Evolutionary conservation across 495 filamentous ascomycete genomes (phyloP).

Genomic region (Neurospora intermedia): DNA sequence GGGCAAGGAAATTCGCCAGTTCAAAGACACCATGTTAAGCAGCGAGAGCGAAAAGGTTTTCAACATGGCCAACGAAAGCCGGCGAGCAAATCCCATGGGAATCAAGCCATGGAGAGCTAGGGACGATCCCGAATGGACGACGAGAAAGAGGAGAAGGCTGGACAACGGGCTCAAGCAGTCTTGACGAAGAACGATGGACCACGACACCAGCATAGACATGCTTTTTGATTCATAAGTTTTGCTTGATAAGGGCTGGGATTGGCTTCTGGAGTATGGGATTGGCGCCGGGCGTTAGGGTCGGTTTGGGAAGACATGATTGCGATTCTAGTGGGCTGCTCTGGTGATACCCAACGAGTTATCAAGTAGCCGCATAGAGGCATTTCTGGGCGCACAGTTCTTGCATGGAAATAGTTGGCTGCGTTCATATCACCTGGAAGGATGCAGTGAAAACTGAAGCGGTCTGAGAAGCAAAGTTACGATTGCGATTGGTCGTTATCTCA

Average conservation of each 20-base stretch:
- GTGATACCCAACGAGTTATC: background rate
- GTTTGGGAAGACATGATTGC: background rate
- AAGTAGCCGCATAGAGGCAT: background rate
- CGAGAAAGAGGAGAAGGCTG: background rate
- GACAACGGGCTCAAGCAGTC: background rate
- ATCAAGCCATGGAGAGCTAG: conserved; percentile 39
- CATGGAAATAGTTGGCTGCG: background rate
- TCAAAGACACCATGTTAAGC: conserved; percentile 26
- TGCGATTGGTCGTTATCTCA: background rate
- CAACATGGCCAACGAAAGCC: conserved; percentile 31
- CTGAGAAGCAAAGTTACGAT: background rate
- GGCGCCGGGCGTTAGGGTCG: background rate
- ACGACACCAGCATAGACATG: background rate
- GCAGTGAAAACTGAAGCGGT: background rate
- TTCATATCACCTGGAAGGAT: background rate
- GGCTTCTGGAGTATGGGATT: background rate
- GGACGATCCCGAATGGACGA: conserved; percentile 40
- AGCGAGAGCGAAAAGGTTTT: conserved; percentile 33
- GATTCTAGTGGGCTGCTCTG: background rate
- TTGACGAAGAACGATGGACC: background rate
- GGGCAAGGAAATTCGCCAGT: conserved; percentile 31
- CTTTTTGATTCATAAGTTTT: background rate
- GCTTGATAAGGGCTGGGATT: background rate
- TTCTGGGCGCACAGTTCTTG: background rate
- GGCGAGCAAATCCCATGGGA: conserved; percentile 32